A percentile compares a stretch with the other conserved stretches of the same genome.
Evolutionary conservation across 2,329 filamentous ascomycete genomes (phyloP).

Genomic region (Microsporum audouinii): DNA sequence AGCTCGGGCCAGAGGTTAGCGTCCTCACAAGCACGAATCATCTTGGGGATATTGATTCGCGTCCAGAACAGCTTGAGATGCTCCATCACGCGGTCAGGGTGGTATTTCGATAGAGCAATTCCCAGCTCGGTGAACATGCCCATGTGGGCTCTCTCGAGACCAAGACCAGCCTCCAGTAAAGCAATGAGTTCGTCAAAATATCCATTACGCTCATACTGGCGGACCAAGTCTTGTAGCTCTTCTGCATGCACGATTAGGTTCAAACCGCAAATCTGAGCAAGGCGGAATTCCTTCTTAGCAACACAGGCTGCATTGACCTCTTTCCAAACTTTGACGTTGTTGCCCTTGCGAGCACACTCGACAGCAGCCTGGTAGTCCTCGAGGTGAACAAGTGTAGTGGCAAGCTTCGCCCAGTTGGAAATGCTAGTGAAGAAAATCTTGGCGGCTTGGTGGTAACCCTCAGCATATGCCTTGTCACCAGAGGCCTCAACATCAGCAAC

Average conservation of each 20-base stretch:
- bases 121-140: constrained; percentile 92
- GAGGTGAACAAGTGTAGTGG: constrained; percentile 93
- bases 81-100: constrained; percentile 93
- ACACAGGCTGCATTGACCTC: constrained; percentile 96
- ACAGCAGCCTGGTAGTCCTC: constrained; percentile 95
- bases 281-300: constrained; percentile 94
- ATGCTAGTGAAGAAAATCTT: constrained; percentile 99
- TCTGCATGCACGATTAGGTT: constrained; percentile 97
- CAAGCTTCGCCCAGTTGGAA: constrained; percentile 98
- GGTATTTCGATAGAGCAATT: constrained; percentile 86
- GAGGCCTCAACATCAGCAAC: constrained; percentile 94
- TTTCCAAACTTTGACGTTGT: constrained; percentile 99
- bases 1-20: constrained; percentile 95
- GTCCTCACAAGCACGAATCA: constrained; percentile 86
- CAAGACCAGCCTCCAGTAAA: constrained; percentile 86
- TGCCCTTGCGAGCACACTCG: constrained; percentile 94
- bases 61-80: constrained; percentile 98
- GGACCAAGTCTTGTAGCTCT: constrained; percentile 81
- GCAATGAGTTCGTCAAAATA: constrained; percentile 98
- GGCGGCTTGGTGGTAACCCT: constrained; percentile 86
- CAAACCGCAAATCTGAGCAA: constrained; percentile 96
- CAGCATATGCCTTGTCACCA: constrained; percentile 93
- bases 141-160: constrained; percentile 86
- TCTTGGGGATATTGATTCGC: constrained; percentile 93
- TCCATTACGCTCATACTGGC: constrained; percentile 91